Base-by-base conservation (phyloP, 768 basidiomycete genomes). In the Xerocomellus amylosporus region DNA sequence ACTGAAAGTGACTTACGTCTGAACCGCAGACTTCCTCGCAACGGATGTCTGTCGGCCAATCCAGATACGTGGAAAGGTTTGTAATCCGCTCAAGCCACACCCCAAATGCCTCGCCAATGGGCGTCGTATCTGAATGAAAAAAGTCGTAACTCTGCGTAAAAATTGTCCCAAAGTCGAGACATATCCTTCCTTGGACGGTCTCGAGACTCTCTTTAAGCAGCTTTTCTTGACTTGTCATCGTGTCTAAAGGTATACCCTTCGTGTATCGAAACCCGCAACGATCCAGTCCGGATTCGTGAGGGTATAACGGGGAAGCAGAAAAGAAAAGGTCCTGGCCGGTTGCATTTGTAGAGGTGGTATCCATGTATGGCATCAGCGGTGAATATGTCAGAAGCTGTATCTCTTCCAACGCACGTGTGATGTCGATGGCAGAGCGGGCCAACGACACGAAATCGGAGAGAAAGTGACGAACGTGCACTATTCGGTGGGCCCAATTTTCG, bases 331-430 rank as follows among this genome's bases (percentile, higher is more conserved):
- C 22, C 7, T 52, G 42, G 14, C 51, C 51, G 15, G 51, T 44
- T 17, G 28, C 24, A 14, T 45, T 28, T 30, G 33, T 13, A 14
- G 22, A 44, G 5, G 51, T 38, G 10, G 51, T 44, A 22, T 52
- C 42, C 51, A 52, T 52, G 51, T 52, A 45, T 28, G 51, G 51
- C 51, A 52, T 52, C 26, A 52, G 19, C 5, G 51, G 51, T 7
- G 51, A 52, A 45, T 44, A 52, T 4, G 51, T 30, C 24, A 52
- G 26, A 28, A 52, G 42, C 5, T 44, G 51, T 24, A 45, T 52
- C 43, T 45, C 36, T 26, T 52, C 43, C 43, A 52, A 37, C 34
- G 42, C n/a, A 10, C 24, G 51, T 12, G n/a, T 15, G 15, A 28
- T 15, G 34, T 52, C 19, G 33, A 36, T 12, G 13, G 43, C 6